phyloP scores from a whole-genome alignment of 192 early-diverging fungal species.

The Chytriomyces sp. region DNA sequence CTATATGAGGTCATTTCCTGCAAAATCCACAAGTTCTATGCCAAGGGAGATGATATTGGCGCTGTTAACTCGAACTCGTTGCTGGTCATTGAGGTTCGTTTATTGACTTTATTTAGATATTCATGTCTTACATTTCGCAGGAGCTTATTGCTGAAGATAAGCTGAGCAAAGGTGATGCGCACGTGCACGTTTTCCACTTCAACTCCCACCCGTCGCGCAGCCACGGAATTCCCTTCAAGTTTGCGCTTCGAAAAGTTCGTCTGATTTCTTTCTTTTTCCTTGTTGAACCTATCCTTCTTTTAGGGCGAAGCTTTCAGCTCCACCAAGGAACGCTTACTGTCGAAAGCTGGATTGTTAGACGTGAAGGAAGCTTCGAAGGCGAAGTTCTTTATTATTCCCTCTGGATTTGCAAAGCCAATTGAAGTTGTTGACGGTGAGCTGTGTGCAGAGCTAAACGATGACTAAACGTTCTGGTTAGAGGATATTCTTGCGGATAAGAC shows the following conservation, averaged over 20 bases:
- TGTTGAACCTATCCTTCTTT: not conserved
- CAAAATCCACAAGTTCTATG: constrained; percentile 52
- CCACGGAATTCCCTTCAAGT: constrained; percentile 85
- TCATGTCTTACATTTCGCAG: not conserved
- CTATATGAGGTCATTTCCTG: constrained; percentile 59
- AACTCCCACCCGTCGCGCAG: constrained; percentile 60
- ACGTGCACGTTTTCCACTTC: constrained; percentile 74
- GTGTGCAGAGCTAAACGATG: too few relatives aligned
- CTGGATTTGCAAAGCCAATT: constrained; percentile 32
- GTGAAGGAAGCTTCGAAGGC: constrained; percentile 81
- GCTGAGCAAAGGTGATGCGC: constrained; percentile 18
- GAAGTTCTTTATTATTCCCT: constrained; percentile 51
- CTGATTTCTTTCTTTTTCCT: not conserved
- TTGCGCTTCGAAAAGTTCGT: constrained; percentile 38
- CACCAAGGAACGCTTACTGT: constrained; percentile 72
- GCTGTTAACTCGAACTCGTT: constrained; percentile 43
- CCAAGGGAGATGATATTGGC: constrained; percentile 46
- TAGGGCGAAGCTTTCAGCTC: constrained; percentile 70
- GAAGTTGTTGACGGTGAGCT: constrained; percentile 45
- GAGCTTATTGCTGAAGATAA: constrained; percentile 19
- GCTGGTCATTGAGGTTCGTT: constrained; percentile 60
- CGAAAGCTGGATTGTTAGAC: constrained; percentile 64
- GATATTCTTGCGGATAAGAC: constrained; percentile 42
- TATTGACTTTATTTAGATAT: not conserved
- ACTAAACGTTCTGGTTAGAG: constrained; percentile 12